Evolutionary conservation across 352 stramenopile genomes (phyloP), one percentile per base, ranked within the genome.

Genomic region (Pythium phragmitis): DNA sequence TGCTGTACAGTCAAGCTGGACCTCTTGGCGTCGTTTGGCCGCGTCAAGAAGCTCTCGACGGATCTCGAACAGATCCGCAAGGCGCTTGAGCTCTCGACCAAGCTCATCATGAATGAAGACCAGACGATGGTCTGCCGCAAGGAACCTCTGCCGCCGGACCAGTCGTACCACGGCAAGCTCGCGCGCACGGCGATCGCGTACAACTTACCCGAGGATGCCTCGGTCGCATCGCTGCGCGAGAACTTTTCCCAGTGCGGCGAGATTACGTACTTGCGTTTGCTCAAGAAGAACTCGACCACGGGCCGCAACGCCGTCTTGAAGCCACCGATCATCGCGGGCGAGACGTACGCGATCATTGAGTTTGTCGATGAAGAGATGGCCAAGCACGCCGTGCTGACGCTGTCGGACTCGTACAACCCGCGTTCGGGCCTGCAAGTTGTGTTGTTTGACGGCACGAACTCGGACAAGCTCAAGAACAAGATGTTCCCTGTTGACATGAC

Each of bases 321-420:
- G 71, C 86, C 86, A 42, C 86, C 86, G n/a, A 93, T 95, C 60
- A 83, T 85, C 47, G 84, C 86, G 0, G 86, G 86, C 12, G 86
- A 95, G 74, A 95, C 86, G 55, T 95, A 94, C 66, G 86, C 86
- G 45, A 95, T 95, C 75, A 93, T 95, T 45, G 86, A 95, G 69
- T 95, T 95, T 67, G 80, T 87, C 43, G 86, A 95, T 65, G 84
- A 92, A 39, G 86, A 95, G 51, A 95, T 95, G 86, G 77, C 86
- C 65, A 95, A 95, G 76, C 86, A 95, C 76, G 86, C 86, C 12
- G 86, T 95, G 55, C 63, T 95, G 48, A 95, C 86, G 41, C 66
- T 95, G 12, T 95, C 86, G 67, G 86, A 95, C 56, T 76, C 91
- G 61, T 95, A 95, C 72, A 93, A 95, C 68, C 92, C 80, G 82